Percentiles rank a stretch among this genome's conserved stretches.
These are phyloP conservation scores for Xylaria hypoxylon DNA, from an alignment of 2,329 filamentous ascomycete species.

Conservation along the genomic window DNA sequence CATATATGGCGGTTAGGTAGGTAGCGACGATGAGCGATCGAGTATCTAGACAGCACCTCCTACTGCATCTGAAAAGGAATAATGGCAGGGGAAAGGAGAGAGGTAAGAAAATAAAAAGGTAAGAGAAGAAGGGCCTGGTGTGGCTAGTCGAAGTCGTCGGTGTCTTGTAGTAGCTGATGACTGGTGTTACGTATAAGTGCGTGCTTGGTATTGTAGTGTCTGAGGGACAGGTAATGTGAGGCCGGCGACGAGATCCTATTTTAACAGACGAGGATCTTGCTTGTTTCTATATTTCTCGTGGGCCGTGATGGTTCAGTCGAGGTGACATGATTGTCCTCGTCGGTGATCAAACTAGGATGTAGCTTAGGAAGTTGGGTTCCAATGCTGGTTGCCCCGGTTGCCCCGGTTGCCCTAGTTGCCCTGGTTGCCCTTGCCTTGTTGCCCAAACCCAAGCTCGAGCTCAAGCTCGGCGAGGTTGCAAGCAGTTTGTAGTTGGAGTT, in stretches of 20 bases:
- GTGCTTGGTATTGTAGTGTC: constrained; percentile 1
- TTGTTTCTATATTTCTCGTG: constrained; percentile 7
- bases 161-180: constrained; percentile 9
- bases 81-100: background rate
- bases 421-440: no score
- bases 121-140: no score
- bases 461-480: constrained; percentile 15
- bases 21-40: background rate
- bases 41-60: background rate
- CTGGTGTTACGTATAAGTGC: constrained; percentile 6
- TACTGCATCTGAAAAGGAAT: background rate
- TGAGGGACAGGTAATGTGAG: background rate
- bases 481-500: background rate
- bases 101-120: background rate
- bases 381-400: background rate
- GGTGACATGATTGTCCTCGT: constrained; percentile 26
- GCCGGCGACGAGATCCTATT: background rate
- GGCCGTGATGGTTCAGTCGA: background rate
- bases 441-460: constrained; percentile 19
- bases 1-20: background rate
- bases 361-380: constrained; percentile 7
- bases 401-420: constrained; percentile 2
- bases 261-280: background rate
- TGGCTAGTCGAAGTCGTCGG: background rate
- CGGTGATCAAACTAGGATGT: constrained; percentile 20